Base-by-base conservation (phyloP, 2,329 filamentous ascomycete genomes). In the Sporothrix inflata region DNA sequence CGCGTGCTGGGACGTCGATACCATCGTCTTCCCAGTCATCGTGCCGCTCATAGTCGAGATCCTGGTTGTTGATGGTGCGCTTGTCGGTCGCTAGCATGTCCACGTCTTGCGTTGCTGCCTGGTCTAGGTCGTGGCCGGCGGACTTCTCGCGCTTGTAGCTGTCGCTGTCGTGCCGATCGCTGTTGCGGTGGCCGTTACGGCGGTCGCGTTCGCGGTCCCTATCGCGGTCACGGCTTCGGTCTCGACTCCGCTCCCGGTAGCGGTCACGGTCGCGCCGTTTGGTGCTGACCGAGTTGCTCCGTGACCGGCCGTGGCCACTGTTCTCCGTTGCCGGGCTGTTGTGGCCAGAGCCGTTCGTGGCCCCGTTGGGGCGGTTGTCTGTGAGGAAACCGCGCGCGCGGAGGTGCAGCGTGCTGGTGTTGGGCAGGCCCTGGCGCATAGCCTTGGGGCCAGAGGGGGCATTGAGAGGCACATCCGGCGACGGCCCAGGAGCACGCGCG, bases 361-460 rank as follows among this genome's bases (percentile, higher is more conserved):
- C 53, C 24, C 38, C 49, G 27, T 27, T 45, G 34, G 74, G 47
- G 9, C 47, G 55, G 47, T 71, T 72, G 27, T 76, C 74, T 7
- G 70, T 51, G 19, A 75, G 57, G 21, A 80, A 79, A 70, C 82
- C 82, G 74, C 83, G 80, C 30, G 87, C 87, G 75, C 89, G 84
- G 79, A 90, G 79, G 77, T 92, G 88, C 75, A 90, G 87, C 70
- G 92, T 87, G 76, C 92, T 93, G 72, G 91, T 94, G 80, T 97
- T 97, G 69, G 93, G 92, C 12, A 94, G 85, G 40, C 94, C 94
- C 81, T 96, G 92, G 75, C 95, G 89, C 93, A 98, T 97, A 21
- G 96, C 96, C 82, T 96, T 94, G 65, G 96, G 96, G 11, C 94
- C 96, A 71, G 92, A 97, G 38, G 96, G 96, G 38, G 96, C 96